These are phyloP conservation scores for Neurospora sp. DNA, from an alignment of 495 filamentous ascomycete species.

Conservation along the genomic window DNA sequence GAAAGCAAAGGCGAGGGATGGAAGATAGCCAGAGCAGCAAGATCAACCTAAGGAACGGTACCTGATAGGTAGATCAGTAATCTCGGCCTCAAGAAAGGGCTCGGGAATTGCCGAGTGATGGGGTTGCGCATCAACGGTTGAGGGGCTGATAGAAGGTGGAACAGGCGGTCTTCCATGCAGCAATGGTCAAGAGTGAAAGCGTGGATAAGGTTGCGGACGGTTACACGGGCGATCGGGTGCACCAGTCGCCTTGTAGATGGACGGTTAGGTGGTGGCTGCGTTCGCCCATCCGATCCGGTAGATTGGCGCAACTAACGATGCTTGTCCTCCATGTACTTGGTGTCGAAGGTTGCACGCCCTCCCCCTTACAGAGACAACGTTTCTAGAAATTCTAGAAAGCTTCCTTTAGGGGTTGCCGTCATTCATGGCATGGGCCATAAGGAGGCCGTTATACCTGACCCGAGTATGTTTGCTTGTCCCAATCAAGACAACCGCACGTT, in stretches of 20 bases:
- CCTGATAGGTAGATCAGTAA: neutral
- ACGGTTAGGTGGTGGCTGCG: neutral
- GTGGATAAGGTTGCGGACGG: neutral
- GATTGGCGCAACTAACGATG: neutral
- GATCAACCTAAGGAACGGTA: neutral
- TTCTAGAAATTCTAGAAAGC: conserved; percentile 4
- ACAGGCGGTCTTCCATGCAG: neutral
- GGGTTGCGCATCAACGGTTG: neutral
- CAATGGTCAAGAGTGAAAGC: neutral
- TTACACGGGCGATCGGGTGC: neutral
- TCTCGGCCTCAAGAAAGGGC: neutral
- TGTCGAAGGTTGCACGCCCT: neutral
- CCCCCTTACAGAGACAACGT: neutral
- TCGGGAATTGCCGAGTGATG: neutral
- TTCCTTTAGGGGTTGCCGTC: neutral
- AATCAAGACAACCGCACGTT: neutral
- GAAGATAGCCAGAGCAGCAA: neutral
- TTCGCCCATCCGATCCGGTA: neutral
- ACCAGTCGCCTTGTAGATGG: neutral
- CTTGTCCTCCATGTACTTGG: neutral
- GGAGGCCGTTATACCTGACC: neutral
- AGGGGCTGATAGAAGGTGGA: neutral
- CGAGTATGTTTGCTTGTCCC: neutral
- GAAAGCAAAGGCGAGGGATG: neutral
- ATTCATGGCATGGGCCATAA: neutral